These are phyloP conservation scores for Roridomyces roridus DNA, from an alignment of 768 basidiomycete species.

Conservation along the genomic window DNA sequence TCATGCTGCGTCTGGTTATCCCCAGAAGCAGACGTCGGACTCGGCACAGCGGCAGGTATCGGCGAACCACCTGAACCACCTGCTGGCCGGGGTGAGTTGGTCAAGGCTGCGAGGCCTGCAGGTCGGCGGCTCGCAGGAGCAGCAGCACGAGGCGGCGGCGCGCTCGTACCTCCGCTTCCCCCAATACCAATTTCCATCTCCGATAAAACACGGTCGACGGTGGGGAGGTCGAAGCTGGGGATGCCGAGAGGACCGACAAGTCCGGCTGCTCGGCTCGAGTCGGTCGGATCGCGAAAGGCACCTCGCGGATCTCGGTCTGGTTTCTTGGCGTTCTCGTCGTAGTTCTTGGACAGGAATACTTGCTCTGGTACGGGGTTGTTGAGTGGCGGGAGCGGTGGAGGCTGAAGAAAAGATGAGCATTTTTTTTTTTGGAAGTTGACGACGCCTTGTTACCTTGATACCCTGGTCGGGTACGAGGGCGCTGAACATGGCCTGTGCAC, in stretches of 20 bases:
- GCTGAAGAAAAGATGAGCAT: slow-evolving; percentile 41
- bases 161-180: slow-evolving; percentile 32
- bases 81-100: slow-evolving; percentile 37
- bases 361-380: slow-evolving; percentile 89
- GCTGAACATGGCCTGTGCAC: slow-evolving; percentile 72
- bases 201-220: slow-evolving; percentile 83
- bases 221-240: slow-evolving; percentile 84
- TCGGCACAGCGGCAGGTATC: slow-evolving; percentile 31
- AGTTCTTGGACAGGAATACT: slow-evolving; percentile 87
- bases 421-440: no score
- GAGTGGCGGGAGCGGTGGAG: slow-evolving; percentile 72
- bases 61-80: slow-evolving; percentile 32
- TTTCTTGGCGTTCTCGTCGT: slow-evolving; percentile 91
- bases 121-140: slow-evolving; percentile 40
- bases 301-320: slow-evolving; percentile 89
- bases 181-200: slow-evolving; percentile 81
- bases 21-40: slow-evolving; percentile 36
- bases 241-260: slow-evolving; percentile 94
- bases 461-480: slow-evolving; percentile 79
- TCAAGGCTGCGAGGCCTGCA: slow-evolving; percentile 46
- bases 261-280: slow-evolving; percentile 63
- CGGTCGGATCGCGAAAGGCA: slow-evolving; percentile 79
- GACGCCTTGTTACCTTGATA: slow-evolving; percentile 56
- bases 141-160: slow-evolving; percentile 28
- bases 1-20: slow-evolving; percentile 80